Evolutionary conservation across 192 early-diverging fungal species (phyloP).

Genomic region (Dissophora ornata): DNA sequence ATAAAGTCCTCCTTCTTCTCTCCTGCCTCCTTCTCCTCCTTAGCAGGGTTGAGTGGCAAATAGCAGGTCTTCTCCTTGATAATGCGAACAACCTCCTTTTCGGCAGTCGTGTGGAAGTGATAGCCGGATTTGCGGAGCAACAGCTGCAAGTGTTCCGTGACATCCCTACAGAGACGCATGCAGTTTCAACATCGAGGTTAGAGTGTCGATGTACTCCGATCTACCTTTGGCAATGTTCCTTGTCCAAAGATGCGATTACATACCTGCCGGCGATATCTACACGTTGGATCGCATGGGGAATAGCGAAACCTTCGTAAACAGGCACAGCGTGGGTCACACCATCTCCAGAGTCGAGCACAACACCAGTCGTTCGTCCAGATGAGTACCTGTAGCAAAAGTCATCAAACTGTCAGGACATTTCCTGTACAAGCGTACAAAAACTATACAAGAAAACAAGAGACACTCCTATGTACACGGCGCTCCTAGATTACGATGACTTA

Average conservation of each 20-base stretch:
- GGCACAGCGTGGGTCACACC: slow-evolving; percentile 96
- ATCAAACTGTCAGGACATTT: no score
- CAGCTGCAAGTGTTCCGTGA: slow-evolving; percentile 93
- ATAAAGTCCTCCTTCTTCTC: slow-evolving; percentile 83
- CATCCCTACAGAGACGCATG: slow-evolving; percentile 68
- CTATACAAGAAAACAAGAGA: no score
- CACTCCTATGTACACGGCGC: no score
- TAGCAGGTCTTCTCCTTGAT: slow-evolving; percentile 98
- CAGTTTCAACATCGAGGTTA: background rate
- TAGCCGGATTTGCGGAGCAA: slow-evolving; percentile 91
- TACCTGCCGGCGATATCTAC: slow-evolving; percentile 92
- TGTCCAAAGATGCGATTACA: background rate
- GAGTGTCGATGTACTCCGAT: background rate
- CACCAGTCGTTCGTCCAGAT: slow-evolving; percentile 96
- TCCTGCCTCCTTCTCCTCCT: slow-evolving; percentile 92
- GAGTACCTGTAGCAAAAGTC: slow-evolving; percentile 92
- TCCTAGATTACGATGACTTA: slow-evolving; percentile 62
- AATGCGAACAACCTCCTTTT: slow-evolving; percentile 94
- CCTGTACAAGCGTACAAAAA: no score
- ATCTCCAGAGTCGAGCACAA: slow-evolving; percentile 96
- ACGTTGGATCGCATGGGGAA: slow-evolving; percentile 92
- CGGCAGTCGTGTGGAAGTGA: slow-evolving; percentile 91
- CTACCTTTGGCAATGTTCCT: background rate
- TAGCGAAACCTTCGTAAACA: slow-evolving; percentile 96
- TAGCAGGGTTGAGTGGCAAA: slow-evolving; percentile 85